Percentiles rank a stretch among this genome's conserved stretches.
Conservation (phyloP, 768 basidiomycete species). For the Podaxis mareebaensis region DNA sequence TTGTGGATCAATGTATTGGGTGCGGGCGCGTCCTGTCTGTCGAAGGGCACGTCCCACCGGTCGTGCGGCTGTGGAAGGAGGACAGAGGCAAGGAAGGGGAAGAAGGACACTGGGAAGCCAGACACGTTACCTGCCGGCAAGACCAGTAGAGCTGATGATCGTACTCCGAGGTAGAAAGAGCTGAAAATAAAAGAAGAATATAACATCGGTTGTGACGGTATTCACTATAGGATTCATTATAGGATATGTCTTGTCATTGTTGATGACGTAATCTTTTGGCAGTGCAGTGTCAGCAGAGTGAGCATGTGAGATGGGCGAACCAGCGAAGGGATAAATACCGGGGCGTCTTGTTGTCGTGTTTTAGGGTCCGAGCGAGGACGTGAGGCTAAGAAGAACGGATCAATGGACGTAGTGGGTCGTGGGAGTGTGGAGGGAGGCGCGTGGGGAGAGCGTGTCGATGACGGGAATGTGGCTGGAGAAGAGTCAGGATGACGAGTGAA, state of each 20-base stretch:
- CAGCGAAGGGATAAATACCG: neutral
- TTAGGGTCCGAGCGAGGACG: neutral
- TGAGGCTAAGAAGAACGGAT: neutral
- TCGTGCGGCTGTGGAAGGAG: slow-evolving; percentile 58
- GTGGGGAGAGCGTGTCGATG: neutral
- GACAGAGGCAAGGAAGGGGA: slow-evolving; percentile 41
- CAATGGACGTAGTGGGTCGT: neutral
- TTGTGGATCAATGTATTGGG: slow-evolving; percentile 56
- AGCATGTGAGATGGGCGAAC: no score
- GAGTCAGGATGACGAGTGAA: neutral
- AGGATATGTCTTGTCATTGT: slow-evolving; percentile 4
- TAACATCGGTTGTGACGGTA: no score
- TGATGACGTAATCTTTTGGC: slow-evolving; percentile 1
- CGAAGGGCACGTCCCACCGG: slow-evolving; percentile 74
- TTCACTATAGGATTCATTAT: neutral
- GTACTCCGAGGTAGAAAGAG: neutral
- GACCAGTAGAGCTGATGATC: slow-evolving; percentile 11
- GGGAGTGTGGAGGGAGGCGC: neutral
- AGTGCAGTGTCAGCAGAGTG: no score
- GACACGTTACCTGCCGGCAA: slow-evolving; percentile 44
- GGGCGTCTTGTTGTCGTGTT: neutral
- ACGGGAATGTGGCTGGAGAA: neutral
- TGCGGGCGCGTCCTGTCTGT: slow-evolving; percentile 69
- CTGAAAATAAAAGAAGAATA: no score
- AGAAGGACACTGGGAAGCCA: slow-evolving; percentile 46